These are phyloP conservation scores for Sordaria brevicollis DNA, from an alignment of 495 filamentous ascomycete genomes.

Conservation along the genomic window DNA sequence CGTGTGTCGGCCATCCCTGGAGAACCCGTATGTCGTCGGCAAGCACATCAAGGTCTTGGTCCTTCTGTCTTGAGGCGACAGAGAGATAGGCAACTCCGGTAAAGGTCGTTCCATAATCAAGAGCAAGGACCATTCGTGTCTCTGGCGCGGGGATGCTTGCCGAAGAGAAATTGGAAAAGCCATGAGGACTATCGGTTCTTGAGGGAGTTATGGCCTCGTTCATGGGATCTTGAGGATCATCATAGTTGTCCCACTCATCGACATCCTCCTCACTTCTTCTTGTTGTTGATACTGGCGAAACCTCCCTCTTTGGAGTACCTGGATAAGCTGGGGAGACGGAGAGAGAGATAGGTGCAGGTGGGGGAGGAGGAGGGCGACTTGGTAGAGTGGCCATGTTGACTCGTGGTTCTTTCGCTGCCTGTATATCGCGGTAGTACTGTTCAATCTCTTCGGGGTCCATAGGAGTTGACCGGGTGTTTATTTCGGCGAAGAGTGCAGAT, in stretches of 20 bases:
- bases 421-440: not conserved
- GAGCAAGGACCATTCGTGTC: conserved; percentile 18
- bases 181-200: not conserved
- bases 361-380: not conserved
- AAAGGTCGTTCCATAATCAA: conserved; percentile 30
- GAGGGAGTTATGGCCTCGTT: not conserved
- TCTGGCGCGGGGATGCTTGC: not conserved
- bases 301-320: not conserved
- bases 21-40: conserved; percentile 14
- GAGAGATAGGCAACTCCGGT: conserved; percentile 15
- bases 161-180: not conserved
- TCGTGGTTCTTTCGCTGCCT: not conserved
- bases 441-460: not conserved
- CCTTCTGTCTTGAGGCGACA: conserved; percentile 4
- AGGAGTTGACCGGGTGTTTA: not conserved
- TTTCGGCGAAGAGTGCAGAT: not conserved
- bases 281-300: not conserved
- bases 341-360: not conserved
- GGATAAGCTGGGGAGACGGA: not conserved
- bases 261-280: not conserved
- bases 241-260: not conserved
- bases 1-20: conserved; percentile 13
- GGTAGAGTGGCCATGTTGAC: not conserved
- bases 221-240: not conserved
- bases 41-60: conserved; percentile 5